Conservation (phyloP, 768 basidiomycete genomes). For the Tulasnella sp. region DNA sequence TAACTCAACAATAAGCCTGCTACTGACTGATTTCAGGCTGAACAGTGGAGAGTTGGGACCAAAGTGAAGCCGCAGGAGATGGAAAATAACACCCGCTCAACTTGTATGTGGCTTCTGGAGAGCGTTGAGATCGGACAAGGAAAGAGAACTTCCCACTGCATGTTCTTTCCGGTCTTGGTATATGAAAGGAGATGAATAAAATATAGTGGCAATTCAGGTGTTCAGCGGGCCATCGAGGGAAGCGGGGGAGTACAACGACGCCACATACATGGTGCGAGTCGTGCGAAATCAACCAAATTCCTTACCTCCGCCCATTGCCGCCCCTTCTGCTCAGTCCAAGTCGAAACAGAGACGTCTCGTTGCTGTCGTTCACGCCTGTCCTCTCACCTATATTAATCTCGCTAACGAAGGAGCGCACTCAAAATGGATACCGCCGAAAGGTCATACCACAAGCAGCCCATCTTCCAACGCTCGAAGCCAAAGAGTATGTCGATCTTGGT, state of each 20-base stretch:
- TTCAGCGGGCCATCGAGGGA: too few species aligned
- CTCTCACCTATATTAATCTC: neutral
- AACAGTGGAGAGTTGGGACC: neutral
- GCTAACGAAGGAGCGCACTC: neutral
- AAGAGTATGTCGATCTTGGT: conserved; percentile 61
- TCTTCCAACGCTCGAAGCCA: conserved; percentile 97
- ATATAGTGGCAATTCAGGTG: too few species aligned
- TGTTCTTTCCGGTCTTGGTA: too few species aligned
- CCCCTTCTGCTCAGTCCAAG: neutral
- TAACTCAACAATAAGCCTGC: neutral
- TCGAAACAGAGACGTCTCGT: conserved; percentile 6
- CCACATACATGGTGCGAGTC: neutral
- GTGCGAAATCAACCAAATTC: conserved; percentile 23
- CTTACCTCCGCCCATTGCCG: conserved; percentile 8
- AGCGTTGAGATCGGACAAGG: too few species aligned
- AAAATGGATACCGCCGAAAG: conserved; percentile 72
- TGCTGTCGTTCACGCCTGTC: neutral
- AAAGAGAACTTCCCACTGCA: too few species aligned
- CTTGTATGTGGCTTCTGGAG: too few species aligned
- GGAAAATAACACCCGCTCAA: neutral
- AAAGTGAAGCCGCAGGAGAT: neutral
- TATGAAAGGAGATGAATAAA: too few species aligned
- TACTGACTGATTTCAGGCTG: neutral
- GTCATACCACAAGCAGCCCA: conserved; percentile 94
- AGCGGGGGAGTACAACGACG: neutral